Conservation (phyloP, 1,284 basidiomycete genomes). For the Papiliotrema flavescens region DNA sequence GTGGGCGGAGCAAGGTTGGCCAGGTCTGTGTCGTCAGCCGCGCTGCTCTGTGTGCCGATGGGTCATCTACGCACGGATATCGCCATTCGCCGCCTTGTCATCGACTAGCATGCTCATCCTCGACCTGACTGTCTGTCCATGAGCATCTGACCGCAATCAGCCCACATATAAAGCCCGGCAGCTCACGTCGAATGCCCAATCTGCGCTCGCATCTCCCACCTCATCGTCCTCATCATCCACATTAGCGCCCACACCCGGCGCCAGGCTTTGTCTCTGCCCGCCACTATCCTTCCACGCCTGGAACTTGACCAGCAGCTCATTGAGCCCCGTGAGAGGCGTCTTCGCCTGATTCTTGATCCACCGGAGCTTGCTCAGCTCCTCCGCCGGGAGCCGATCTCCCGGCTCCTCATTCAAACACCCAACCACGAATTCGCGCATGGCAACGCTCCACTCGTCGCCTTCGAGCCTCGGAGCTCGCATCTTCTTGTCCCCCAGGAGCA, state of each 20-base stretch:
- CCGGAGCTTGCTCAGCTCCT: slow-evolving; percentile 84
- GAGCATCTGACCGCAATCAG: background rate
- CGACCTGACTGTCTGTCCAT: slow-evolving; percentile 38
- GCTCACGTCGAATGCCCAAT: slow-evolving; percentile 49
- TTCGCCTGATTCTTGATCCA: slow-evolving; percentile 84
- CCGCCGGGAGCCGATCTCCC: slow-evolving; percentile 73
- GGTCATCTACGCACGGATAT: slow-evolving; percentile 10
- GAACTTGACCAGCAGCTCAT: slow-evolving; percentile 76
- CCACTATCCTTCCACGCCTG: slow-evolving; percentile 73
- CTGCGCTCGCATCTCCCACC: slow-evolving; percentile 12
- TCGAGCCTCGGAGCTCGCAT: slow-evolving; percentile 66
- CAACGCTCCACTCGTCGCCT: slow-evolving; percentile 68
- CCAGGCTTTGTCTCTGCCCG: slow-evolving; percentile 74
- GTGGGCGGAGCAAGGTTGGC: slow-evolving; percentile 17
- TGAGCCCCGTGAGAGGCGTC: slow-evolving; percentile 66
- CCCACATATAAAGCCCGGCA: no score
- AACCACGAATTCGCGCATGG: slow-evolving; percentile 85
- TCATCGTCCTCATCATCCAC: slow-evolving; percentile 40
- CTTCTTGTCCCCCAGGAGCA: slow-evolving; percentile 78
- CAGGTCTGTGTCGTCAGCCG: slow-evolving; percentile 5
- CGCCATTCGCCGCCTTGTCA: slow-evolving; percentile 23
- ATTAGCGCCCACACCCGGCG: slow-evolving; percentile 49
- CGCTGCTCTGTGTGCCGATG: background rate
- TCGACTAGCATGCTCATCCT: slow-evolving; percentile 40
- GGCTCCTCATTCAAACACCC: slow-evolving; percentile 82